phyloP scores from a whole-genome alignment of 352 stramenopile genomes.

The Phytophthora sansomeana region DNA sequence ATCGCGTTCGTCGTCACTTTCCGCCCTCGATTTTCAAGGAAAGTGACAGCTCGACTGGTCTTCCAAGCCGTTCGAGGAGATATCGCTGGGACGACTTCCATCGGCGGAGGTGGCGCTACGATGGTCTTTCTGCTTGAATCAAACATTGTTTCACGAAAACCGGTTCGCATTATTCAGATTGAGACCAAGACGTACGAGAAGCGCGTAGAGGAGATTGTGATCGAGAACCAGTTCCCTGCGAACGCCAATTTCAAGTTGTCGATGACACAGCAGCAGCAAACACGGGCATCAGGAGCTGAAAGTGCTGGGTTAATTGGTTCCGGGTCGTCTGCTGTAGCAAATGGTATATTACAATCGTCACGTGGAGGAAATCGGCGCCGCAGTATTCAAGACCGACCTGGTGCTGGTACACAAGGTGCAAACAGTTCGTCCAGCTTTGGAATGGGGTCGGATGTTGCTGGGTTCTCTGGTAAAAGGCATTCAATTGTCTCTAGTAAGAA shows the following conservation, averaged over 20 bases:
- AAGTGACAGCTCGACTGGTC: slow-evolving; percentile 88
- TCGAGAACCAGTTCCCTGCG: slow-evolving; percentile 89
- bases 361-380: slow-evolving; percentile 24
- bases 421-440: slow-evolving; percentile 16
- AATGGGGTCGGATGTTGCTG: slow-evolving; percentile 6
- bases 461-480: slow-evolving; percentile 8
- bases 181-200: slow-evolving; percentile 86
- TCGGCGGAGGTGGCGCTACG: slow-evolving; percentile 55
- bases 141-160: slow-evolving; percentile 79
- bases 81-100: slow-evolving; percentile 18
- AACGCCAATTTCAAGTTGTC: slow-evolving; percentile 78
- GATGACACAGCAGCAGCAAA: slow-evolving; percentile 62
- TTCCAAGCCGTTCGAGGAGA: slow-evolving; percentile 80
- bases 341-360: slow-evolving; percentile 16
- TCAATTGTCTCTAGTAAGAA: slow-evolving; percentile 26
- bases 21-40: slow-evolving; percentile 83
- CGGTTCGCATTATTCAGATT: slow-evolving; percentile 83
- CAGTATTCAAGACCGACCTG: not conserved
- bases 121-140: slow-evolving; percentile 93
- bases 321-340: not conserved
- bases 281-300: slow-evolving; percentile 4
- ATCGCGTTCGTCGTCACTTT: slow-evolving; percentile 87
- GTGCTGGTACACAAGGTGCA: slow-evolving; percentile 6
- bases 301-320: slow-evolving; percentile 3
- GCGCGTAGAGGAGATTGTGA: slow-evolving; percentile 73